A percentile compares a stretch with the other conserved stretches of the same genome.
These are phyloP conservation scores for Vitis amurensis DNA, from an alignment of 164 flowering plant species.

Conservation along the genomic window DNA sequence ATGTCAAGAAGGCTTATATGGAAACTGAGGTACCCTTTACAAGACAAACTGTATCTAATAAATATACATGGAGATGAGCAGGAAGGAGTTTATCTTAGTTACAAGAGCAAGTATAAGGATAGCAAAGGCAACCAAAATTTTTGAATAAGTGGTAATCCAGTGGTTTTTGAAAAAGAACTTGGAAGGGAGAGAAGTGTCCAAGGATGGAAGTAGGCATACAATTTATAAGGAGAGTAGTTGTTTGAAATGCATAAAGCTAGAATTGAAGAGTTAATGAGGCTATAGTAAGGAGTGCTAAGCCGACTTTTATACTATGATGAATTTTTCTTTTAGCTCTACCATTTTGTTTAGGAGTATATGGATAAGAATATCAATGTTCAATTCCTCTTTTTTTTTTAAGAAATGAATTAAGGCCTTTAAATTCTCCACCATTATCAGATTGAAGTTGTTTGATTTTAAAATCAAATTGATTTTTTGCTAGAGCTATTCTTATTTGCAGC, in stretches of 20 bases:
- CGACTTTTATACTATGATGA: constrained; percentile 13
- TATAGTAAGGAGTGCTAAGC: constrained; percentile 12
- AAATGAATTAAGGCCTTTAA: not conserved
- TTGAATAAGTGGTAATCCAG: too few species aligned
- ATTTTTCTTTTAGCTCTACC: constrained; percentile 8
- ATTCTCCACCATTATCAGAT: constrained; percentile 23
- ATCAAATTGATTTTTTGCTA: too few species aligned
- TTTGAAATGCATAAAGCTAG: constrained; percentile 22
- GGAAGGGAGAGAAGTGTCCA: not conserved
- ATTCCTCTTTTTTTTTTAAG: constrained; percentile 1
- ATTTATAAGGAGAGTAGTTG: constrained; percentile 15
- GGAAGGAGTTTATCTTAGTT: too few species aligned
- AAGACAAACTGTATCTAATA: too few species aligned
- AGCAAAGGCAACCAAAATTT: too few species aligned
- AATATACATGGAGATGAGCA: too few species aligned
- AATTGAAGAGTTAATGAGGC: constrained; percentile 4
- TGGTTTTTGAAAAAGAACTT: not conserved
- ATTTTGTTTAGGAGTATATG: constrained; percentile 20
- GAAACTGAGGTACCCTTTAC: too few species aligned
- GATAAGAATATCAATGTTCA: constrained; percentile 12
- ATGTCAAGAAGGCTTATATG: too few species aligned
- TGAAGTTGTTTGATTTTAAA: too few species aligned
- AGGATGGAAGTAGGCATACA: constrained; percentile 10
- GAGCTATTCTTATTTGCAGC: too few species aligned
- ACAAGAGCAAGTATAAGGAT: too few species aligned